Conservation (phyloP, 1,139 yeast genomes). For the Hanseniaspora sp. region DNA sequence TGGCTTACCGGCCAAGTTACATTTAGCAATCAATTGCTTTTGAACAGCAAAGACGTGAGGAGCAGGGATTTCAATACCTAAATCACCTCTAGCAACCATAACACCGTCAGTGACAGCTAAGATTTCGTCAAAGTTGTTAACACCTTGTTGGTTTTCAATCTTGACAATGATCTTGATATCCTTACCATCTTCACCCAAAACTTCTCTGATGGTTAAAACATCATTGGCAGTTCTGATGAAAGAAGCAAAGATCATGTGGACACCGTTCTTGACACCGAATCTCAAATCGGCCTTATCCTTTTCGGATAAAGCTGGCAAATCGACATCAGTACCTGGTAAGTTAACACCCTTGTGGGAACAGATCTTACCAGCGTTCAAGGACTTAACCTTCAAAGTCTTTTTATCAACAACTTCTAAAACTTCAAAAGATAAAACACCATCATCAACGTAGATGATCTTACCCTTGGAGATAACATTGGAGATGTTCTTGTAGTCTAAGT, state of each 20-base stretch:
- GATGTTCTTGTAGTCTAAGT: constrained; percentile 87
- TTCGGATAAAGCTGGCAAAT: constrained; percentile 93
- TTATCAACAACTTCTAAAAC: constrained; percentile 74
- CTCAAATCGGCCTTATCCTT: constrained; percentile 84
- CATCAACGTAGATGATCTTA: constrained; percentile 85
- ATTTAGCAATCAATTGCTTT: constrained; percentile 97
- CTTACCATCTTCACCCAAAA: constrained; percentile 93
- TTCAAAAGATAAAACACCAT: constrained; percentile 93
- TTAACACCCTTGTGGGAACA: constrained; percentile 98
- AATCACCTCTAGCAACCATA: constrained; percentile 99
- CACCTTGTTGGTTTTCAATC: constrained; percentile 99
- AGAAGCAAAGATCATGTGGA: constrained; percentile 96
- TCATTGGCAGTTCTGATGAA: constrained; percentile 93
- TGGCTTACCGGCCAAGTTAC: constrained; percentile 98
- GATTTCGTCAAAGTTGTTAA: constrained; percentile 95
- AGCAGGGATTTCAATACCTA: constrained; percentile 99
- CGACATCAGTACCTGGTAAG: constrained; percentile 98
- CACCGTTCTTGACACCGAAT: constrained; percentile 94
- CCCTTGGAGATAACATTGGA: constrained; percentile 84
- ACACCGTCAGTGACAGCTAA: constrained; percentile 94
- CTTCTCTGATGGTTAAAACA: constrained; percentile 79
- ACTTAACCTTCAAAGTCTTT: constrained; percentile 69
- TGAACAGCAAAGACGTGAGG: constrained; percentile 97
- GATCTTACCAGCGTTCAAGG: constrained; percentile 89
- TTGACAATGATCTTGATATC: constrained; percentile 91